Evolutionary conservation across 148 eudicot species (phyloP).

Genomic region (Fagopyrum homotropicum): DNA sequence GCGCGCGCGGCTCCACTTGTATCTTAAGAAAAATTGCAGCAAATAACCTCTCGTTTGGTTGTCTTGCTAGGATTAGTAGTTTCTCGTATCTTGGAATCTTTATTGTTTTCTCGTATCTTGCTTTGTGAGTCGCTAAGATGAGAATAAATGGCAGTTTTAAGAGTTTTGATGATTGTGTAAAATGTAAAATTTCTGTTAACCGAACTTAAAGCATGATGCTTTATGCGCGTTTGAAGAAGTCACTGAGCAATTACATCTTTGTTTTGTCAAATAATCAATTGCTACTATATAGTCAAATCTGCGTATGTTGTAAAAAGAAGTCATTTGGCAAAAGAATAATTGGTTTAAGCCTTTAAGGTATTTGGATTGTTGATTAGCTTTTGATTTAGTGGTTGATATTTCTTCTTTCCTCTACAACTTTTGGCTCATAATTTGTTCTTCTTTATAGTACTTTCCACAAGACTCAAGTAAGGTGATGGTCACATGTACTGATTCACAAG

Average conservation of each 20-base stretch:
- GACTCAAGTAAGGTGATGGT: slow-evolving; percentile 81
- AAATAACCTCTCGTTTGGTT: no score
- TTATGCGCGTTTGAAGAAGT: background rate
- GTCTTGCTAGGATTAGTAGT: no score
- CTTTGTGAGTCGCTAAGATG: background rate
- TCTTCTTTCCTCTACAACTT: slow-evolving; percentile 9
- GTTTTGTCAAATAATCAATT: slow-evolving; percentile 48
- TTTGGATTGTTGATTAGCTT: slow-evolving; percentile 9
- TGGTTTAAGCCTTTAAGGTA: slow-evolving; percentile 90
- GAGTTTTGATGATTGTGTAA: background rate
- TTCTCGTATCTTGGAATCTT: no score
- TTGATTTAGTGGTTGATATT: background rate
- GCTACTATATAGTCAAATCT: slow-evolving; percentile 53
- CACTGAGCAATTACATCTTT: background rate
- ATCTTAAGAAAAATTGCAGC: no score
- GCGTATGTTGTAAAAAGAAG: slow-evolving; percentile 63
- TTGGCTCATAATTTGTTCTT: background rate
- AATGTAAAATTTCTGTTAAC: background rate
- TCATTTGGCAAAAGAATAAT: slow-evolving; percentile 72
- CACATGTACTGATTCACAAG: slow-evolving; percentile 81
- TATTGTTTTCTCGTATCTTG: background rate
- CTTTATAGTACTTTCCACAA: slow-evolving; percentile 64
- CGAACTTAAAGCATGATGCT: background rate
- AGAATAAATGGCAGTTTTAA: background rate
- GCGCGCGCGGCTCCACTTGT: no score